phyloP scores from a whole-genome alignment of 306 rosid species.

The Senna siamea region DNA sequence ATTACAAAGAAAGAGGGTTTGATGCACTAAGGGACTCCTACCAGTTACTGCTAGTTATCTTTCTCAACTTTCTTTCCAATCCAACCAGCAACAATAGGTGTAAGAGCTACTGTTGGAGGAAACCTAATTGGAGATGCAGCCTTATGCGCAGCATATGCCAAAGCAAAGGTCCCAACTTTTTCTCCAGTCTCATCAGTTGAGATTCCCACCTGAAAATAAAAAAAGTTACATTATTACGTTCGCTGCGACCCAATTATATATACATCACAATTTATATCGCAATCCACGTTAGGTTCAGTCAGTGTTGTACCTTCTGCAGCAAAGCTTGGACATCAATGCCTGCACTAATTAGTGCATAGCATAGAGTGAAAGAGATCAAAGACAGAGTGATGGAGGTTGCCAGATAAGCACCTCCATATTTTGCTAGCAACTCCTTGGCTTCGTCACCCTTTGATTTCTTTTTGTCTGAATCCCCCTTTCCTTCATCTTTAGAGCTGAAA shows the following conservation, averaged over 20 bases:
- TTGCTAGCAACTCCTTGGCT: slow-evolving; percentile 87
- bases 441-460: slow-evolving; percentile 79
- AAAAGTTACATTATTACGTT: slow-evolving; percentile 5
- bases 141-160: slow-evolving; percentile 96
- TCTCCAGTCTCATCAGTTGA: slow-evolving; percentile 64
- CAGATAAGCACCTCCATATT: slow-evolving; percentile 91
- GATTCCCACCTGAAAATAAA: slow-evolving; percentile 72
- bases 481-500: slow-evolving; percentile 83
- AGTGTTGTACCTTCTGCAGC: slow-evolving; percentile 71
- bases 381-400: slow-evolving; percentile 91
- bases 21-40: slow-evolving; percentile 17
- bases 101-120: slow-evolving; percentile 96
- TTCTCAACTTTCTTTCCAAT: slow-evolving; percentile 77
- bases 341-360: slow-evolving; percentile 69
- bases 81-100: slow-evolving; percentile 91
- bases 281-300: slow-evolving; percentile 19
- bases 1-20: slow-evolving; percentile 12
- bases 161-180: slow-evolving; percentile 91
- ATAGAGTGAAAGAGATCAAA: slow-evolving; percentile 71
- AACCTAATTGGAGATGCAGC: slow-evolving; percentile 97
- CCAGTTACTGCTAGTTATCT: slow-evolving; percentile 55
- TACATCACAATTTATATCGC: slow-evolving; percentile 1
- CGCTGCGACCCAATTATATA: not conserved
- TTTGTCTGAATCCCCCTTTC: slow-evolving; percentile 43
- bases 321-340: slow-evolving; percentile 80